Conservation (phyloP, 179 eudicot genomes). For the Sideroxylon spinosum region DNA sequence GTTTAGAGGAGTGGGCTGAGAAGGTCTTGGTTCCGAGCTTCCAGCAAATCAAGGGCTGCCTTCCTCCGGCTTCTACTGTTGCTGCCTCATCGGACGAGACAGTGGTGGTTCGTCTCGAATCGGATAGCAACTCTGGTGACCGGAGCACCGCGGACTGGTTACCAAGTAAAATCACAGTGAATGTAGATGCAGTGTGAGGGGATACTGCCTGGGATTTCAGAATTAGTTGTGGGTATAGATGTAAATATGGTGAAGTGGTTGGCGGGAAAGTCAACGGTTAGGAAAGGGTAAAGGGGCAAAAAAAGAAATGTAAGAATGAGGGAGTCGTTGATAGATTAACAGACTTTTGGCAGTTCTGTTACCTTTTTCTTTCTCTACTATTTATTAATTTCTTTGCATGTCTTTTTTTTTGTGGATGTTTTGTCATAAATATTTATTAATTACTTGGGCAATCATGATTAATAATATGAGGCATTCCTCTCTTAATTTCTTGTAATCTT, state of each 20-base stretch:
- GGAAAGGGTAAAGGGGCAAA: not conserved
- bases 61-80: conserved; percentile 17
- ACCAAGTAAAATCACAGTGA: conserved; percentile 51
- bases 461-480: conserved; percentile 9
- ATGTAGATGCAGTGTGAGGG: conserved; percentile 21
- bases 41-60: conserved; percentile 41
- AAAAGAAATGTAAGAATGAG: not conserved
- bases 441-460: conserved; percentile 1
- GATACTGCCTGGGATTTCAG: conserved; percentile 6
- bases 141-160: conserved; percentile 53
- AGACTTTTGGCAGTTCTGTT: not conserved
- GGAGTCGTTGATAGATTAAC: conserved; percentile 15
- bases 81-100: conserved; percentile 21
- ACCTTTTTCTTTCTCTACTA: not conserved
- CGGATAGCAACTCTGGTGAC: conserved; percentile 30
- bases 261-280: conserved; percentile 16
- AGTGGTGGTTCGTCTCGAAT: conserved; percentile 48
- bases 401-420: not conserved
- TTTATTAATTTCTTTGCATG: conserved; percentile 15
- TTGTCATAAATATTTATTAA: conserved; percentile 9
- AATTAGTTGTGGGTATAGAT: conserved; percentile 14
- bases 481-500: not conserved
- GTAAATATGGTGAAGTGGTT: conserved; percentile 25
- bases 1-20: conserved; percentile 61
- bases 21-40: conserved; percentile 59